Percentiles rank a stretch among this genome's conserved stretches.
Conservation (phyloP, 1,284 basidiomycete genomes). For the Apiotrichum montevideense region DNA sequence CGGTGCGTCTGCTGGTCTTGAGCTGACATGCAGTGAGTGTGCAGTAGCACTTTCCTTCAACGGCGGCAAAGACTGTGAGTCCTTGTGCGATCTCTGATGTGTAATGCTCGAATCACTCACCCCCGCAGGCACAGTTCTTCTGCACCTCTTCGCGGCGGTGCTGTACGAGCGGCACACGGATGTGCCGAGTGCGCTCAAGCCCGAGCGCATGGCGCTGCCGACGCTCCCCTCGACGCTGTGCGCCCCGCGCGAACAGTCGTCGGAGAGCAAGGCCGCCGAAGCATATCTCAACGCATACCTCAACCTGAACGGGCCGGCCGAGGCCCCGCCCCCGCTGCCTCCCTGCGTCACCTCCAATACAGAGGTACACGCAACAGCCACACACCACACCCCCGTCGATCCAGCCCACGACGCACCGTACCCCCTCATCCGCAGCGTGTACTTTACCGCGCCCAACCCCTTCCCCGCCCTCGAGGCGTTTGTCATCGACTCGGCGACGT, state of each 20-base stretch:
- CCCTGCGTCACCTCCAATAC: background rate
- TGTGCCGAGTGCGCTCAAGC: background rate
- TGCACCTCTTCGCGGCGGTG: slow-evolving; percentile 78
- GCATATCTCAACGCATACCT: background rate
- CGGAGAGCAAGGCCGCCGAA: background rate
- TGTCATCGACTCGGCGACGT: slow-evolving; percentile 58
- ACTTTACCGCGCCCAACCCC: slow-evolving; percentile 84
- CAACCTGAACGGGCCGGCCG: slow-evolving; percentile 5
- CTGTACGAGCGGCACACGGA: slow-evolving; percentile 47
- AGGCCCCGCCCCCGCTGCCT: slow-evolving; percentile 15
- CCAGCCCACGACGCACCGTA: slow-evolving; percentile 17
- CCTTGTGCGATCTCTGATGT: too few species aligned
- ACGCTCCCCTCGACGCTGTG: too few species aligned
- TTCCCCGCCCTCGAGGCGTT: slow-evolving; percentile 81
- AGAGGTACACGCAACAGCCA: background rate
- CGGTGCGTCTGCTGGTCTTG: too few species aligned
- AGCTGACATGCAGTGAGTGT: slow-evolving; percentile 54
- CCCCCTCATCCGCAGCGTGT: slow-evolving; percentile 67
- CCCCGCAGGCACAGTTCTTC: slow-evolving; percentile 79
- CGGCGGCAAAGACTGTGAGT: slow-evolving; percentile 93
- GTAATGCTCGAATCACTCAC: background rate
- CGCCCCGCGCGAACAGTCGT: too few species aligned
- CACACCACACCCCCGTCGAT: slow-evolving; percentile 23
- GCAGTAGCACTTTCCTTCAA: slow-evolving; percentile 86
- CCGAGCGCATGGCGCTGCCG: background rate